phyloP scores from a whole-genome alignment of 352 stramenopile species.

The Globisporangium parvum region DNA sequence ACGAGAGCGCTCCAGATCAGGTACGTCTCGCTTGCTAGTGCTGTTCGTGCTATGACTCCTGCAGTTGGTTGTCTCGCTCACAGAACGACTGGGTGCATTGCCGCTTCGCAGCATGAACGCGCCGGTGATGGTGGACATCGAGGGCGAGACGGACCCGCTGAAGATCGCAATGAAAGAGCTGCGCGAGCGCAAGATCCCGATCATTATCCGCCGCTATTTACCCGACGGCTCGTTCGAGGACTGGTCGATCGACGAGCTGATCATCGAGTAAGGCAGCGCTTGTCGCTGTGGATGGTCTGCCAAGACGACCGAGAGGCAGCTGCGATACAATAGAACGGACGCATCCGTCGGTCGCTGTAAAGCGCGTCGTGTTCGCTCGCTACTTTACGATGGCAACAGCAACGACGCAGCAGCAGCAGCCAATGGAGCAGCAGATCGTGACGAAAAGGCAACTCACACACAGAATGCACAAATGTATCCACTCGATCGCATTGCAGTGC shows the following conservation, averaged over 20 bases:
- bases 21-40: slow-evolving; percentile 17
- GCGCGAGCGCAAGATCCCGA: slow-evolving; percentile 98
- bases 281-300: background rate
- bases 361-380: background rate
- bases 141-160: slow-evolving; percentile 98
- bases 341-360: background rate
- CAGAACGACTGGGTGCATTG: background rate
- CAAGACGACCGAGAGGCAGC: background rate
- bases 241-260: slow-evolving; percentile 99
- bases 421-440: no score
- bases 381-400: no score
- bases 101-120: slow-evolving; percentile 87
- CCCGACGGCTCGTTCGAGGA: slow-evolving; percentile 99
- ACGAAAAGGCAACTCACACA: no score
- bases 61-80: background rate
- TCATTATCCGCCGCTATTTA: slow-evolving; percentile 99
- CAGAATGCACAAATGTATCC: no score
- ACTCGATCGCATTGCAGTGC: no score
- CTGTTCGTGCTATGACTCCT: background rate
- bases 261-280: slow-evolving; percentile 89
- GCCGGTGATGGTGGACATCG: slow-evolving; percentile 94
- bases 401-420: no score
- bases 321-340: slow-evolving; percentile 9
- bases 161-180: slow-evolving; percentile 99
- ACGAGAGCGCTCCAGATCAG: slow-evolving; percentile 98